Percentiles rank a stretch among this genome's conserved stretches.
Conservation (phyloP, 768 basidiomycete genomes). For the Inosperma sp. region DNA sequence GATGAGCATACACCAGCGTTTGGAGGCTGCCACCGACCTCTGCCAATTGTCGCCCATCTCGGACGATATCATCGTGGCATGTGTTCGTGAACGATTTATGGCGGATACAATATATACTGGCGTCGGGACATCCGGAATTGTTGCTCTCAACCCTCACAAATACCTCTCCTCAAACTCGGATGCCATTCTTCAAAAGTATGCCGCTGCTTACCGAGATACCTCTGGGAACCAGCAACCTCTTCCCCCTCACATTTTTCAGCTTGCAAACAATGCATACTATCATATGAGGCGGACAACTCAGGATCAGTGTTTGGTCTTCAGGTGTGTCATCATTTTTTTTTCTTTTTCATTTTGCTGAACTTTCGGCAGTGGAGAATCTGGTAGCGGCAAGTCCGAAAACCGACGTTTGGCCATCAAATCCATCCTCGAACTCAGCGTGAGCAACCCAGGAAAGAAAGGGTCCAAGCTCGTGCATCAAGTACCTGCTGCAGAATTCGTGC, state of each 20-base stretch:
- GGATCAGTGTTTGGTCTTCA: slow-evolving; percentile 87
- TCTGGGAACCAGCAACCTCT: slow-evolving; percentile 53
- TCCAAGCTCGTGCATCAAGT: slow-evolving; percentile 82
- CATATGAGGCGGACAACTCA: slow-evolving; percentile 92
- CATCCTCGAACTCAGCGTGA: slow-evolving; percentile 85
- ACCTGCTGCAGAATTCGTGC: slow-evolving; percentile 91
- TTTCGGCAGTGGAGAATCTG: slow-evolving; percentile 73
- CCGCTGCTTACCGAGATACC: slow-evolving; percentile 78
- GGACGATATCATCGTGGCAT: slow-evolving; percentile 81
- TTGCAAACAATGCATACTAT: slow-evolving; percentile 89
- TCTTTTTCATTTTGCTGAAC: slow-evolving; percentile 4
- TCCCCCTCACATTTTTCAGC: slow-evolving; percentile 88
- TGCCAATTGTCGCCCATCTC: slow-evolving; percentile 59
- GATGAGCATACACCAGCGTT: slow-evolving; percentile 56
- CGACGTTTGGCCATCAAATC: slow-evolving; percentile 88
- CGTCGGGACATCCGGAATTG: slow-evolving; percentile 65
- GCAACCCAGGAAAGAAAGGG: slow-evolving; percentile 89
- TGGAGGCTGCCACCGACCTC: slow-evolving; percentile 72
- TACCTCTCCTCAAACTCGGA: slow-evolving; percentile 82
- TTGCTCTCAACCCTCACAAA: slow-evolving; percentile 93
- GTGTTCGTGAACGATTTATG: slow-evolving; percentile 84
- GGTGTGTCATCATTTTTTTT: slow-evolving; percentile 42
- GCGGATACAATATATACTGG: slow-evolving; percentile 75
- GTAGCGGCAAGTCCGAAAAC: slow-evolving; percentile 91
- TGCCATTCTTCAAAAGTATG: slow-evolving; percentile 78